Evolutionary conservation across 2,329 filamentous ascomycete genomes (phyloP).

Genomic region (Alternaria alternata): DNA sequence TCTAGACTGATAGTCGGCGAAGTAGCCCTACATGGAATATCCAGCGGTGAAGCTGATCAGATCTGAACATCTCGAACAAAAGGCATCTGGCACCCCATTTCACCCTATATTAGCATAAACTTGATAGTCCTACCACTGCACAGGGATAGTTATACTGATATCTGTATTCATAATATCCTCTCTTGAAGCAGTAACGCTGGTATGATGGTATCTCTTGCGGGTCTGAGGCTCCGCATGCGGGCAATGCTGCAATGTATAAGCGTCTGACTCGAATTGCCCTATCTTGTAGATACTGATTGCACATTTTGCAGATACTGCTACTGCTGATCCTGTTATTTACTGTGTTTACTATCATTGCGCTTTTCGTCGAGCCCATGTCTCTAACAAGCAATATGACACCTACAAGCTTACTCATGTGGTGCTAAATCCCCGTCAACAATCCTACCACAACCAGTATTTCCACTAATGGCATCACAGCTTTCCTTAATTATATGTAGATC

Average conservation of each 20-base stretch:
- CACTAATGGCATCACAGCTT: background rate
- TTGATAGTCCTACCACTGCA: background rate
- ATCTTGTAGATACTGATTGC: background rate
- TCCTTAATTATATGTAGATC: background rate
- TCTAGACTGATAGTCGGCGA: background rate
- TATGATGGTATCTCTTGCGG: too few relatives aligned
- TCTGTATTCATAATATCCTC: background rate
- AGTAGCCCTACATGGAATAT: background rate
- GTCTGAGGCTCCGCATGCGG: too few relatives aligned
- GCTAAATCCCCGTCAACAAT: background rate
- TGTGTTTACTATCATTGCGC: background rate
- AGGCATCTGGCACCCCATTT: background rate
- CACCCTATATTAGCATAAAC: background rate
- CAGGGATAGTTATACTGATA: background rate
- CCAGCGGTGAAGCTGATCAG: background rate
- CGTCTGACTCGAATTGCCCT: rapidly evolving
- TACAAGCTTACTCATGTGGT: background rate
- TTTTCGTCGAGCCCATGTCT: background rate
- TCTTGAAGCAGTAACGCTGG: too few relatives aligned
- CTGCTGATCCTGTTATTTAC: background rate
- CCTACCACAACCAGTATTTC: background rate
- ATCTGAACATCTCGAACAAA: background rate
- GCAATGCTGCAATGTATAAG: too few relatives aligned
- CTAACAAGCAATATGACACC: background rate
- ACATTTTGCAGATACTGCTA: background rate